Evolutionary conservation across 2,329 filamentous ascomycete species (phyloP).

Genomic region (Corniculantispora saksenae): DNA sequence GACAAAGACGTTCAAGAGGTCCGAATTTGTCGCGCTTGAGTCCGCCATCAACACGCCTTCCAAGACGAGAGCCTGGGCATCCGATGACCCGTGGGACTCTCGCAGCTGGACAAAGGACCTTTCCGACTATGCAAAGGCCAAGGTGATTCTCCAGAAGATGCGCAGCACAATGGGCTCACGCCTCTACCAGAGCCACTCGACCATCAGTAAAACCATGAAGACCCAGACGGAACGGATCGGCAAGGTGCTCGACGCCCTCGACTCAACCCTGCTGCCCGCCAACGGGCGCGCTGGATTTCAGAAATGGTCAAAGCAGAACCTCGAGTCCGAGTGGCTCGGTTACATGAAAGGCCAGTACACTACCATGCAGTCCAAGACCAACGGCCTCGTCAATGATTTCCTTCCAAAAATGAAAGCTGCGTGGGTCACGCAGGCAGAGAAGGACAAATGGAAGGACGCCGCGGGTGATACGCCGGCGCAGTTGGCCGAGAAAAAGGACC

Average conservation of each 20-base stretch:
- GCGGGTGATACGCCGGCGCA: no score
- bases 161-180: not conserved
- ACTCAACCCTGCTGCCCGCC: slow-evolving; percentile 17
- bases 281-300: not conserved
- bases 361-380: slow-evolving; percentile 18
- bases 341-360: slow-evolving; percentile 16
- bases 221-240: slow-evolving; percentile 19
- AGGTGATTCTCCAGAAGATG: not conserved
- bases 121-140: not conserved
- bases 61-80: not conserved
- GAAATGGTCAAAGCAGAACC: not conserved
- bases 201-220: slow-evolving; percentile 8
- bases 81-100: no score
- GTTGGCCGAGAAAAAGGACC: no score
- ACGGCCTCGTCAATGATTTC: not conserved
- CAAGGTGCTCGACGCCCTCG: slow-evolving; percentile 19
- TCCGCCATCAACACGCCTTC: not conserved
- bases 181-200: not conserved
- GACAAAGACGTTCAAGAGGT: not conserved
- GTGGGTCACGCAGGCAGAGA: not conserved
- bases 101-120: no score
- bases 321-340: not conserved
- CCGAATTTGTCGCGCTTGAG: not conserved
- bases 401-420: not conserved
- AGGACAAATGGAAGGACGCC: not conserved